Evolutionary conservation across 345 rosid genomes (phyloP).

Genomic region (Aquilaria malaccensis): DNA sequence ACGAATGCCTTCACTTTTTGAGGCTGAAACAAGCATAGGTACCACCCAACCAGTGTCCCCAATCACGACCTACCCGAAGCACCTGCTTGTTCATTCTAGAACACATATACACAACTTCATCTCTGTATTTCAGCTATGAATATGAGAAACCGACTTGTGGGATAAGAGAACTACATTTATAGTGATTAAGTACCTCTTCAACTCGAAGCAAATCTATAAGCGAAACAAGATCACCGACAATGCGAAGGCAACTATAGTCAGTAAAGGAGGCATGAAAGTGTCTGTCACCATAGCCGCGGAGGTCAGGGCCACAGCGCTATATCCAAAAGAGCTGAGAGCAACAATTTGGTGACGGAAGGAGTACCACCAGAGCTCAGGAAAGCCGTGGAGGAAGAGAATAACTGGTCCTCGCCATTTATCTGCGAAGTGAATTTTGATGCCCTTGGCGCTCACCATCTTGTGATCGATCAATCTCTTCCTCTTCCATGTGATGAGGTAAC

Average conservation of each 20-base stretch:
- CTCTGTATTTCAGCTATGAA: too few relatives aligned
- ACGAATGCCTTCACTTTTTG: conserved; percentile 58
- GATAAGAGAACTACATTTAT: too few relatives aligned
- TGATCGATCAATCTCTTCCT: conserved; percentile 44
- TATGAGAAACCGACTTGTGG: too few relatives aligned
- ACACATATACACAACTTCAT: too few relatives aligned
- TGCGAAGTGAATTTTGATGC: conserved; percentile 71
- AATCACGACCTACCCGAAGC: conserved; percentile 68
- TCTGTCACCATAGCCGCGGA: conserved; percentile 69
- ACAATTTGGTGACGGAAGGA: conserved; percentile 80
- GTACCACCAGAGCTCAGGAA: conserved; percentile 76
- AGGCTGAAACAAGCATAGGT: conserved; percentile 60
- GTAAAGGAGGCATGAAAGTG: conserved; percentile 38
- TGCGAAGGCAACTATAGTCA: conserved; percentile 47
- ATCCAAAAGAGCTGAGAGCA: conserved; percentile 48
- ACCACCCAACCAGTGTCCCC: conserved; percentile 84
- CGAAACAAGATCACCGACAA: conserved; percentile 56
- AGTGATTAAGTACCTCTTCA: conserved; percentile 9
- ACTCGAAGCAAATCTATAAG: conserved; percentile 50
- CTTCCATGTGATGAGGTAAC: too few relatives aligned
- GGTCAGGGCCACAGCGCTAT: conserved; percentile 75
- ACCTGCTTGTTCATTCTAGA: conserved; percentile 17
- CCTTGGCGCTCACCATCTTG: conserved; percentile 43
- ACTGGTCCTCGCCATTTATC: conserved; percentile 57
- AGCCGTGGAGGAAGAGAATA: conserved; percentile 72